Evolutionary conservation across 495 filamentous ascomycete genomes (phyloP).

Genomic region (Podospora sp.): DNA sequence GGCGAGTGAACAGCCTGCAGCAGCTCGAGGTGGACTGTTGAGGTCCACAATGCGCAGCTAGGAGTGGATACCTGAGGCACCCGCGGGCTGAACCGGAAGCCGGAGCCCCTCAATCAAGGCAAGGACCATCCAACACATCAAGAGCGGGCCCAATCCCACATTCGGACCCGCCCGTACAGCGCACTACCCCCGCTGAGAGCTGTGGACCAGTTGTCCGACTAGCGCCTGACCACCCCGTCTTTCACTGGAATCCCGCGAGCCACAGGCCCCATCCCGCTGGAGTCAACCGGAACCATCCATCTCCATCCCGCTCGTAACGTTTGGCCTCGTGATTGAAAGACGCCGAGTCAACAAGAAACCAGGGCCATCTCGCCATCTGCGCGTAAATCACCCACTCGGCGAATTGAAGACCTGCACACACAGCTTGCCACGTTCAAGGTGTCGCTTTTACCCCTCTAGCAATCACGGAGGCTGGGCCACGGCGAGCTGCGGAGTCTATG

Average conservation of each 20-base stretch:
- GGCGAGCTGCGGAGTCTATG: conserved; percentile 25
- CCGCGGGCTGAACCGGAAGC: not conserved
- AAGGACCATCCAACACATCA: not conserved
- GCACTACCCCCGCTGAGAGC: conserved; percentile 8
- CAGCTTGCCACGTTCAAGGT: conserved; percentile 4
- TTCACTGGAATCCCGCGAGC: conserved; percentile 1
- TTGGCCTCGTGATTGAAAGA: conserved; percentile 15
- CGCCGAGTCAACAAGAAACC: not conserved
- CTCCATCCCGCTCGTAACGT: not conserved
- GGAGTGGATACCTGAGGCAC: conserved; percentile 14
- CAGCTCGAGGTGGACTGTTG: not conserved
- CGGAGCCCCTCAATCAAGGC: not conserved
- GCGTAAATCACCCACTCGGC: conserved; percentile 2
- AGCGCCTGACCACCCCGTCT: conserved; percentile 4
- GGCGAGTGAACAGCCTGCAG: not conserved
- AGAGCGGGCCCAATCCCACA: not conserved
- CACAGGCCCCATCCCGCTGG: not conserved
- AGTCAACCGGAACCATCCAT: not conserved
- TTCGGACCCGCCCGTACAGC: not conserved
- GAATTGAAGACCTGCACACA: conserved; percentile 2
- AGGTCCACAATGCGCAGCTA: not conserved
- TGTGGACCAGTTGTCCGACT: conserved; percentile 8
- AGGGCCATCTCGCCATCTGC: conserved; percentile 17
- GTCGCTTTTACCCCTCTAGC: not conserved
- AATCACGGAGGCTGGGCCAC: not conserved